These are phyloP conservation scores for Ustilago hordei DNA, from an alignment of 1,284 basidiomycete species.

Conservation along the genomic window DNA sequence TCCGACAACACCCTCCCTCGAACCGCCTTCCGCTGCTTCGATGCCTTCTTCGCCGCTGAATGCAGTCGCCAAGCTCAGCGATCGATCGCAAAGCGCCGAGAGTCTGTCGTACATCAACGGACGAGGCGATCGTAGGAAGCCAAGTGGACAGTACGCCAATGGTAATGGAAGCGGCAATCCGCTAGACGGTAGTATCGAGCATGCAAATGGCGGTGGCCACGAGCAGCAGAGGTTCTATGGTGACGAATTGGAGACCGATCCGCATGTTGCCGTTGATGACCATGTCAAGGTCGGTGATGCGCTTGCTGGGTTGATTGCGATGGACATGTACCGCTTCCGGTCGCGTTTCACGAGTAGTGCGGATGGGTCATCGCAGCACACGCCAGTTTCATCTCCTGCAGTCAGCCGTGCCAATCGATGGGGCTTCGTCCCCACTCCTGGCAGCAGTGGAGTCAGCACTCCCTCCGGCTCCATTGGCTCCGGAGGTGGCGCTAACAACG, in stretches of 20 bases:
- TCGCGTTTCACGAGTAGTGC: conserved; percentile 40
- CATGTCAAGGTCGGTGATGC: conserved; percentile 58
- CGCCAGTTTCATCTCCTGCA: conserved; percentile 46
- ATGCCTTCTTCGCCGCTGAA: conserved; percentile 44
- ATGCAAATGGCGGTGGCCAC: conserved; percentile 3
- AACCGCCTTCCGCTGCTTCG: conserved; percentile 23
- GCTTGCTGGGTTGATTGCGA: conserved; percentile 65
- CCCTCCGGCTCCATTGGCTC: conserved; percentile 38
- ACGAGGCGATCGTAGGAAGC: conserved; percentile 32
- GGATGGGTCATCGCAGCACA: conserved; percentile 45
- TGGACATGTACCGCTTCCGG: conserved; percentile 60
- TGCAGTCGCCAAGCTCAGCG: conserved; percentile 31
- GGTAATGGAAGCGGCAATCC: conserved; percentile 23
- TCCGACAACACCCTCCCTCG: conserved; percentile 23
- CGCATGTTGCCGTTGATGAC: conserved; percentile 40
- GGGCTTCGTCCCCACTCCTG: conserved; percentile 40
- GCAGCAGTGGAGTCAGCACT: conserved; percentile 36
- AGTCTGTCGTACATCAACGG: conserved; percentile 49
- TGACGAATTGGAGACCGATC: conserved; percentile 30
- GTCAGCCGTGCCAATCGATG: conserved; percentile 46
- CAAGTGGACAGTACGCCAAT: conserved; percentile 16
- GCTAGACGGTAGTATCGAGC: conserved; percentile 20
- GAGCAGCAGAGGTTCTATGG: conserved; percentile 38
- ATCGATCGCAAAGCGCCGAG: conserved; percentile 59
- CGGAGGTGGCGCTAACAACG: conserved; percentile 17